phyloP scores from a whole-genome alignment of 495 filamentous ascomycete species.

The Xanthoparmelia taractica region DNA sequence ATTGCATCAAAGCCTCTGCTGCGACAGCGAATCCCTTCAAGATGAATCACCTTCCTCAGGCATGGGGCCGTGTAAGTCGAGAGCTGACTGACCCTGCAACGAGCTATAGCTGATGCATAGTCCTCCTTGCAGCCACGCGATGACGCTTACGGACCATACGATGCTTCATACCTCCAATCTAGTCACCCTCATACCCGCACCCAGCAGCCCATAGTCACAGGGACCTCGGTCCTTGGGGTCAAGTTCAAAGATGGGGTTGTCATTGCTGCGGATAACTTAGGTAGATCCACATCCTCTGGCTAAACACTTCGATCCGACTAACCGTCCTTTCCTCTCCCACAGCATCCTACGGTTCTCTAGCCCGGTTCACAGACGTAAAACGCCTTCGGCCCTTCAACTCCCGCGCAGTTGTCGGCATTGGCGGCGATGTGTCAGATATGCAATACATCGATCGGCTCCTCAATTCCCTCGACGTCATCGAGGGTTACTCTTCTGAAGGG shows the following conservation, averaged over 20 bases:
- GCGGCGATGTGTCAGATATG: slow-evolving; percentile 96
- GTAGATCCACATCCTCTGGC: slow-evolving; percentile 38
- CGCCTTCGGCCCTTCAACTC: slow-evolving; percentile 71
- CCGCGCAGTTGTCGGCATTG: slow-evolving; percentile 72
- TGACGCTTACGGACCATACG: slow-evolving; percentile 91
- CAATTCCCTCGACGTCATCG: slow-evolving; percentile 73
- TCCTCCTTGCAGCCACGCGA: slow-evolving; percentile 64
- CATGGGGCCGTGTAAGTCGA: slow-evolving; percentile 83
- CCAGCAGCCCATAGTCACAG: slow-evolving; percentile 84
- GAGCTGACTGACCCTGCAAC: slow-evolving; percentile 18
- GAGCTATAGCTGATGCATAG: slow-evolving; percentile 27
- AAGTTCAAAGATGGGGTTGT: slow-evolving; percentile 96
- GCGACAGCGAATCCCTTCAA: neutral
- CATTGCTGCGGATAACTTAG: slow-evolving; percentile 93
- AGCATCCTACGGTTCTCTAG: slow-evolving; percentile 97
- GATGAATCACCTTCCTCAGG: slow-evolving; percentile 95
- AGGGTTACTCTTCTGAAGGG: slow-evolving; percentile 62
- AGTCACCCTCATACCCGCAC: slow-evolving; percentile 74
- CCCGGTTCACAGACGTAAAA: slow-evolving; percentile 93
- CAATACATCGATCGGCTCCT: slow-evolving; percentile 91
- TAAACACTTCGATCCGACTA: neutral
- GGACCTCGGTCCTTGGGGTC: slow-evolving; percentile 86
- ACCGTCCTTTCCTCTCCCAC: slow-evolving; percentile 2
- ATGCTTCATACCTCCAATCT: slow-evolving; percentile 69
- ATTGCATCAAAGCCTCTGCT: neutral